These are phyloP conservation scores for Syzygium grande DNA, from an alignment of 345 rosid species.

Conservation along the genomic window DNA sequence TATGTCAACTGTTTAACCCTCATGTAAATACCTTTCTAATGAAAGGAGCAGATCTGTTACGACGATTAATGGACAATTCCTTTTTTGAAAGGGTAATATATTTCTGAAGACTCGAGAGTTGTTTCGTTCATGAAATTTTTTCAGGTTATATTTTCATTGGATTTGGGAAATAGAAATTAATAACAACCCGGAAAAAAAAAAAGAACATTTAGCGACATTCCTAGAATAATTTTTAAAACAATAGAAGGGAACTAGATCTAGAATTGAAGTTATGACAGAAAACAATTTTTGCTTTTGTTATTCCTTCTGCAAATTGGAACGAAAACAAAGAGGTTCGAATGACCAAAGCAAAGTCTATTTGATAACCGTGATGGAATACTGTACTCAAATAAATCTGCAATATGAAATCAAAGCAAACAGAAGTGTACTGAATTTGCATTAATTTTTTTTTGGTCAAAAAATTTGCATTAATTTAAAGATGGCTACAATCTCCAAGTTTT, in stretches of 20 bases:
- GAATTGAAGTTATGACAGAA: neutral
- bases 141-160: no score
- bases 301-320: neutral
- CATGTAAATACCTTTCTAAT: no score
- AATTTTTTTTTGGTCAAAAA: neutral
- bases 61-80: no score
- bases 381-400: neutral
- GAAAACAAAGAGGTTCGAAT: neutral
- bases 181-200: no score
- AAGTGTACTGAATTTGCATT: neutral
- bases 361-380: neutral
- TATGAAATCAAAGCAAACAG: neutral
- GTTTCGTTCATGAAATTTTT: no score
- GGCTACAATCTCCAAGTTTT: neutral
- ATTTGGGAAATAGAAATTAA: no score
- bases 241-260: neutral
- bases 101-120: no score
- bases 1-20: no score
- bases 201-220: no score
- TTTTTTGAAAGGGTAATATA: no score
- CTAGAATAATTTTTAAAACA: neutral
- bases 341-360: neutral
- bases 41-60: no score
- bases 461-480: neutral
- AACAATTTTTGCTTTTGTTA: neutral